Percentiles rank a stretch among this genome's conserved stretches.
Evolutionary conservation across 306 rosid genomes (phyloP).

Genomic region (Hylodesmum podocarpum): DNA sequence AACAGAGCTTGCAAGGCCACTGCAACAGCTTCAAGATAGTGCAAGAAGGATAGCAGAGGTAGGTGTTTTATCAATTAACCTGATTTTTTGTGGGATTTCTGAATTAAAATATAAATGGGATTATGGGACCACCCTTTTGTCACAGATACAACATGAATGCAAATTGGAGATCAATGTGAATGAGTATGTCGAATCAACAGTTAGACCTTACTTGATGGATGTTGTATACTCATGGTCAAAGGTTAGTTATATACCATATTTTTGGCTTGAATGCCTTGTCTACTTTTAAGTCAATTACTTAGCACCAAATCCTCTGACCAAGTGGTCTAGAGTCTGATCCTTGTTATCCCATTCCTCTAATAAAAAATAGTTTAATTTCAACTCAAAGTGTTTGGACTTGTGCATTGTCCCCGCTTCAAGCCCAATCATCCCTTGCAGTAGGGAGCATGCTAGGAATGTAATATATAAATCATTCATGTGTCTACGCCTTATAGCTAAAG

Average conservation of each 20-base stretch:
- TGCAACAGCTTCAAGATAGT: slow-evolving; percentile 96
- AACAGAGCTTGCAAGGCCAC: slow-evolving; percentile 87
- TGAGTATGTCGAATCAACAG: slow-evolving; percentile 95
- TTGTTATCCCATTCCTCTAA: neutral
- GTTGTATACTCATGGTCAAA: slow-evolving; percentile 95
- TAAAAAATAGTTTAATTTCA: neutral
- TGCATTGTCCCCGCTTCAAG: neutral
- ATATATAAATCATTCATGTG: neutral
- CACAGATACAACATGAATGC: slow-evolving; percentile 95
- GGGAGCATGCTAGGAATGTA: neutral
- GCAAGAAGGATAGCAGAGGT: slow-evolving; percentile 99
- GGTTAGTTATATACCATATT: slow-evolving; percentile 54
- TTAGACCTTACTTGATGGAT: slow-evolving; percentile 96
- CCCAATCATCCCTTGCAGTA: neutral
- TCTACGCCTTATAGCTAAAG: neutral
- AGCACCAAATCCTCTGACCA: neutral
- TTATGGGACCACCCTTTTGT: slow-evolving; percentile 6
- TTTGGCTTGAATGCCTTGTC: slow-evolving; percentile 5
- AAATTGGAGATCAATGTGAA: slow-evolving; percentile 81
- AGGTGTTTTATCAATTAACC: slow-evolving; percentile 46
- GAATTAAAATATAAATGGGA: slow-evolving; percentile 4
- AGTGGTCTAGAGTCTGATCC: neutral
- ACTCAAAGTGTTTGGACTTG: neutral
- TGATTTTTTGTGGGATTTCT: slow-evolving; percentile 16
- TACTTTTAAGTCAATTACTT: slow-evolving; percentile 12